Evolutionary conservation across 2,329 filamentous ascomycete species (phyloP), one percentile per base, ranked within the genome.

Genomic region (Clonostachys chloroleuca): DNA sequence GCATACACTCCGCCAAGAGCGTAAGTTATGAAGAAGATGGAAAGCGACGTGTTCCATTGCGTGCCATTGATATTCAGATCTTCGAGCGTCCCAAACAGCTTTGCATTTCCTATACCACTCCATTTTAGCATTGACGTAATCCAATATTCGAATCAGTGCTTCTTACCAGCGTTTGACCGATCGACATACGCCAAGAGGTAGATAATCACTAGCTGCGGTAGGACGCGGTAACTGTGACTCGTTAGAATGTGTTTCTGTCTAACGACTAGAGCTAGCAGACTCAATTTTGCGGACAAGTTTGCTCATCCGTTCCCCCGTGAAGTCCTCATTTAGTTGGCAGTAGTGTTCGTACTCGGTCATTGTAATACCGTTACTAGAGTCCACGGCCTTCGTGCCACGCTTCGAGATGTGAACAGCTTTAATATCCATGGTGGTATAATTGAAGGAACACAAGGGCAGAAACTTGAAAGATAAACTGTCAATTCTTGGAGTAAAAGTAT

Each of bases 21-120:
- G 59, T 94, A 94, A 2, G 85, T 64, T 52, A 92, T 80, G 72
- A 92, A 94, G 72, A 94, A 94, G 50, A 90, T 79, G 5, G 74
- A 74, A 5, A 86, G 72, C 42, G 81, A 77, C 56, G 80, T 74
- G 63, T 91, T 92, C 66, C 90, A 94, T 59, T 90, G 77, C 47
- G 80, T 74, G 5, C 77, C 63, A 0, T 75, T 78, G 72, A 92
- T 80, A 12, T 74, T 51, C 14, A 78, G 59, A 46, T 76, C 72
- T 49, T 80, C 67, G 39, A 73, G 68, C 1, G 80, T 64, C 2
- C 74, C 74, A 54, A 77, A 75, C 44, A 87, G 83, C 62, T 85
- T 86, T 12, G 84, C 83, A 57, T 87, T 87, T 47, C 74, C 75
- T 44, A 24, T 13, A 17, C 40, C 37, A 40, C n/a, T 40, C 13